Evolutionary conservation across 371 early-diverging fungal genomes (phyloP), one percentile per base, ranked within the genome.

Genomic region (Mortierella sp.): DNA sequence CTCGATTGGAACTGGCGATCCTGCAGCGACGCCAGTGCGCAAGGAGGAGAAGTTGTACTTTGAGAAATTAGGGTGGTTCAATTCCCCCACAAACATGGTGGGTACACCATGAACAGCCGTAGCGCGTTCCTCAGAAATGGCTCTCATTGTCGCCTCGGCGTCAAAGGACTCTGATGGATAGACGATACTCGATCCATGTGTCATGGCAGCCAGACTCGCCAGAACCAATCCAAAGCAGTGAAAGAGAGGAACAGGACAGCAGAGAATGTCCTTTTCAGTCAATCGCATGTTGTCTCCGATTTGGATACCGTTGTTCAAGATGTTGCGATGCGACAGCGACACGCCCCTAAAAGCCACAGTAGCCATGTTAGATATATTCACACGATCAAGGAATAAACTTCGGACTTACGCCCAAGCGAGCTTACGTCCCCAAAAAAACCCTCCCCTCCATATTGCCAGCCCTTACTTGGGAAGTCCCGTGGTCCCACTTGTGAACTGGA

Each of bases 401-500:
- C 30, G 30, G 30, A 4, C 30, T 30, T 30, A 30, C 30, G 30
- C 30, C 30, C 30, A 30, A n/a, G 4, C 30, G 30, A 30, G 4
- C 30, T 4, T 30, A n/a, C n/a, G n/a, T n/a, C n/a, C n/a, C n/a
- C n/a, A n/a, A n/a, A n/a, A n/a, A n/a, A n/a, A n/a, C n/a, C n/a
- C n/a, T n/a, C n/a, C n/a, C n/a, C n/a, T 4, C 30, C 30, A 4
- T 30, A 30, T 30, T 30, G 30, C 22, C n/a, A 40, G 24, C 40
- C 22, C 73, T 59, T 73, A 78, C 84, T 92, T 92, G 30, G 92
- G 91, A 5, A 77, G 72, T 8, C 94, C 94, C 10, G 93, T 91
- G 10, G 95, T 94, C 18, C 95, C 95, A 68, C 88, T 87, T 11
- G 93, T 93, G 69, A 91, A 93, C 73, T 91, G 92, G 35, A 93